Evolutionary conservation across 73 alveolate species (phyloP).

Genomic region (Breviolum minutum): DNA sequence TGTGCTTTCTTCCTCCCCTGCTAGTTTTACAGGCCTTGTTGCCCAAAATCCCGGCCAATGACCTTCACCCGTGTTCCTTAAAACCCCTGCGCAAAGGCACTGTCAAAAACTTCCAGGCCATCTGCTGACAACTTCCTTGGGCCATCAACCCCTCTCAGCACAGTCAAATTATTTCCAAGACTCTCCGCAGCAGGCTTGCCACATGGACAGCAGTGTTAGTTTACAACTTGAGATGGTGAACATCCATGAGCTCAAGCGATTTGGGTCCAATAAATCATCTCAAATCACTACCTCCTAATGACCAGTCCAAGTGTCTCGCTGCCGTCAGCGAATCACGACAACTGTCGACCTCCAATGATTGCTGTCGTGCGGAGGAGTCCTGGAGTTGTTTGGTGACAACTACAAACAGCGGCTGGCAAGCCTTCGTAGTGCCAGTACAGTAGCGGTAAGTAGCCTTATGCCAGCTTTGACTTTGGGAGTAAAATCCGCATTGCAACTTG

Average conservation of each 20-base stretch:
- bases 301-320: not conserved
- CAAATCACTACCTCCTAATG: not conserved
- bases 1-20: too few relatives aligned
- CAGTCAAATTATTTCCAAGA: too few relatives aligned
- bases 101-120: constrained; percentile 60
- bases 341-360: constrained; percentile 21
- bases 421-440: not conserved
- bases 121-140: constrained; percentile 47
- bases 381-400: not conserved
- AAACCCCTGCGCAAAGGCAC: not conserved
- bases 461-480: not conserved
- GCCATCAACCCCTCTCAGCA: too few relatives aligned
- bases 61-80: too few relatives aligned
- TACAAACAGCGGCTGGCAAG: not conserved
- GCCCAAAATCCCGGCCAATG: too few relatives aligned
- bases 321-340: constrained; percentile 1
- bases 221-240: too few relatives aligned
- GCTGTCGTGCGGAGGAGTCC: not conserved
- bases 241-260: too few relatives aligned
- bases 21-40: too few relatives aligned
- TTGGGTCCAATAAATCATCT: not conserved
- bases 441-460: not conserved
- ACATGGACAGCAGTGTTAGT: not conserved
- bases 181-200: too few relatives aligned
- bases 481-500: not conserved